Conservation (phyloP, 1,284 basidiomycete species). For the Leucoagaricus sp. region DNA sequence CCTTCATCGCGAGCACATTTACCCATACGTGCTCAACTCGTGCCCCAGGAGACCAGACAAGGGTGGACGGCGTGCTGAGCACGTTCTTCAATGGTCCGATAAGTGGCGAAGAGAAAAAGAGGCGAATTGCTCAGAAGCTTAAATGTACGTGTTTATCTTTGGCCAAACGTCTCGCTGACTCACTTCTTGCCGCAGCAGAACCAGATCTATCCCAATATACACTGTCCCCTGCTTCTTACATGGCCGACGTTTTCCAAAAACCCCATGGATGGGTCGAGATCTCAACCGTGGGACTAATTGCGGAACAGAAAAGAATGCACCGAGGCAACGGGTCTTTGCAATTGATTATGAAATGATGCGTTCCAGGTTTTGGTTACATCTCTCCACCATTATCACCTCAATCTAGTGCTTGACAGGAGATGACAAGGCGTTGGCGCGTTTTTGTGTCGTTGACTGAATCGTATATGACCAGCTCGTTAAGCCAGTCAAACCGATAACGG, state of each 20-base stretch:
- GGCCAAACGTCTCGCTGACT: background rate
- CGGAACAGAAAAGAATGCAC: slow-evolving; percentile 24
- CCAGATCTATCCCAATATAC: slow-evolving; percentile 70
- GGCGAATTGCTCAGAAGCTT: slow-evolving; percentile 54
- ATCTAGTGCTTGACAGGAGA: slow-evolving; percentile 80
- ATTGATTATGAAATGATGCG: slow-evolving; percentile 95
- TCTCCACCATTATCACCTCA: background rate
- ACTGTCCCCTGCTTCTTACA: slow-evolving; percentile 74
- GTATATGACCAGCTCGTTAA: slow-evolving; percentile 88
- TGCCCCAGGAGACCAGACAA: slow-evolving; percentile 82
- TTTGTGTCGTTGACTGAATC: slow-evolving; percentile 83
- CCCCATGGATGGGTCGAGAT: slow-evolving; percentile 76
- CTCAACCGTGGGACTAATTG: slow-evolving; percentile 43
- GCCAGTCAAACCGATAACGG: slow-evolving; percentile 76
- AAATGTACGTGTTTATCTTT: slow-evolving; percentile 45
- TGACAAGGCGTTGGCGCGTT: slow-evolving; percentile 84
- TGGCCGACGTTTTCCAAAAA: slow-evolving; percentile 68
- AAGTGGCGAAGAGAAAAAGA: slow-evolving; percentile 76
- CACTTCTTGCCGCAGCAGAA: slow-evolving; percentile 49
- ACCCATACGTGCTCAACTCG: slow-evolving; percentile 89
- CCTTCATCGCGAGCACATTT: slow-evolving; percentile 82
- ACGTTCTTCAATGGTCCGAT: slow-evolving; percentile 82
- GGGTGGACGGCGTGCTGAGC: slow-evolving; percentile 85
- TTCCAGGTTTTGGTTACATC: background rate
- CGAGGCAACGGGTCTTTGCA: slow-evolving; percentile 54